A percentile compares a stretch with the other conserved stretches of the same genome.
phyloP scores from a whole-genome alignment of 2,329 filamentous ascomycete genomes.

The Colletotrichum gigasporum region DNA sequence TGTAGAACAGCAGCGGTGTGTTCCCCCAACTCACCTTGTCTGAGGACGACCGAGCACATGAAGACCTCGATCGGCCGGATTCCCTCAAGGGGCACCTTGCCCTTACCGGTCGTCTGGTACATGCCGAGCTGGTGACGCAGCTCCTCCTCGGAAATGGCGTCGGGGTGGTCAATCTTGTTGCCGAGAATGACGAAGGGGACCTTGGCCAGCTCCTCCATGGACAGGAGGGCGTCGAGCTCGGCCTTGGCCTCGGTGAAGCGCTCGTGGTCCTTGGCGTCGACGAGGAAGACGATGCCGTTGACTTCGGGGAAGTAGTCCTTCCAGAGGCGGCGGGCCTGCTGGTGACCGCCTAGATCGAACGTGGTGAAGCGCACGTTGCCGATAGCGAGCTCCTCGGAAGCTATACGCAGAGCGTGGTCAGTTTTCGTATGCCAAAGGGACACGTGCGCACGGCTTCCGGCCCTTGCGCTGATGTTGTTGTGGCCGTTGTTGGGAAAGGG shows the following conservation, averaged over 20 bases:
- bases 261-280: constrained; percentile 97
- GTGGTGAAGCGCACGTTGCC: constrained; percentile 95
- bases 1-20: too few species aligned
- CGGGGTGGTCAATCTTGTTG: constrained; percentile 99
- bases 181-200: constrained; percentile 96
- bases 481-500: constrained; percentile 4
- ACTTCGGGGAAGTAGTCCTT: constrained; percentile 98
- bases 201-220: constrained; percentile 96
- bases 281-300: constrained; percentile 95
- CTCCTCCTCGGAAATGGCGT: constrained; percentile 95
- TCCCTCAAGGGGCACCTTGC: constrained; percentile 90
- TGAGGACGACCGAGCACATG: constrained; percentile 99
- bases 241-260: constrained; percentile 94
- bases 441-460: constrained; percentile 33
- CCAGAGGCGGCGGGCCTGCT: constrained; percentile 94
- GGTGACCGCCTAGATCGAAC: constrained; percentile 92
- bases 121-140: constrained; percentile 90
- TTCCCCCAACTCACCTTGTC: constrained; percentile 77
- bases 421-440: constrained; percentile 34
- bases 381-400: constrained; percentile 91
- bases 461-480: neutral
- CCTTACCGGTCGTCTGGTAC: constrained; percentile 97
- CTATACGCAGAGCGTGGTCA: constrained; percentile 49
- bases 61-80: constrained; percentile 97
- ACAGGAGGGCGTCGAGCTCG: constrained; percentile 92